Base-by-base conservation (phyloP, 116 monocot genomes). In the Dioscorea cayenensis region DNA sequence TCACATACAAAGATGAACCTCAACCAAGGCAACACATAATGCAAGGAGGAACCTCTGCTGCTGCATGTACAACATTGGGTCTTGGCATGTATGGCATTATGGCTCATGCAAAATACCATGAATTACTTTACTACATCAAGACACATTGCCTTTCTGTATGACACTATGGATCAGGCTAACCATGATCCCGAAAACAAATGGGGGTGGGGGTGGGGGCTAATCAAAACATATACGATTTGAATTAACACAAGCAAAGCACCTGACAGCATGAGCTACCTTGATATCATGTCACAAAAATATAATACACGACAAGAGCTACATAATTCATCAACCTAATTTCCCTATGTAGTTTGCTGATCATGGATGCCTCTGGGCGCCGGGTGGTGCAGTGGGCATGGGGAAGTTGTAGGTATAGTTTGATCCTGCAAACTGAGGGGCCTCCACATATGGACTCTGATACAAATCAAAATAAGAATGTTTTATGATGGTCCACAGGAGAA, bases 391-490 rank as follows among this genome's bases (percentile, higher is more conserved):
- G 13, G 94, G 94, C 81, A 86, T 83, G 21, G 94, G 94, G 52
- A 90, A 84, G 69, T 75, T 81, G 71, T 73, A 79, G 19, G 38
- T 72, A 43, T 63, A 77, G 1, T 77, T 75, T 70, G 74, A 16
- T 51, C 76, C 84, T 14, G 64, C 80, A 67, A 85, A 78, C 36
- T 67, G 80, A 63, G 89, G 94, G 21, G 88, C 80, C 73, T 90
- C 90, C 88, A 94, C 94, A 65, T 94, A 94, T 52, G 94, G 94
- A 66, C 94, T 88, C 90, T 89, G 73, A 10, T 25, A 65, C 49
- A 55, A 4, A 38, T 20, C 19, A 61, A 8, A 74, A 18, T 35
- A 60, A 8, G n/a, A 50, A 17, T 64, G 38, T 28, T 52, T 64
- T 25, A 25, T 0, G 25, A 32, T 21, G 63, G 17, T 64, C 21